Evolutionary conservation across 768 basidiomycete genomes (phyloP).

Genomic region (Lactifluus piperatus): DNA sequence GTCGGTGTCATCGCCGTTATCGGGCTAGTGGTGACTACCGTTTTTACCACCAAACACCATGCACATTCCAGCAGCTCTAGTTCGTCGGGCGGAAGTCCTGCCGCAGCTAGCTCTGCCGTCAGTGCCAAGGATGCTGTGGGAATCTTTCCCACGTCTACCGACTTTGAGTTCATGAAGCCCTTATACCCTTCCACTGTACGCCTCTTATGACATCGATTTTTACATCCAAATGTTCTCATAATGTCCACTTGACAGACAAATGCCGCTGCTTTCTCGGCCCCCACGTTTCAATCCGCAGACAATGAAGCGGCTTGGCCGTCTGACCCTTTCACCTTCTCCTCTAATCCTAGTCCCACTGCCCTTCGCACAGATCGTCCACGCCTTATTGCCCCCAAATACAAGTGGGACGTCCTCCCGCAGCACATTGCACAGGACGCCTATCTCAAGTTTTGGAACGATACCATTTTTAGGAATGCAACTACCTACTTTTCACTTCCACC

Average conservation of each 20-base stretch:
- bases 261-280: slow-evolving; percentile 55
- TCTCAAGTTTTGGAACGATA: slow-evolving; percentile 78
- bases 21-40: slow-evolving; percentile 68
- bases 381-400: slow-evolving; percentile 84
- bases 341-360: slow-evolving; percentile 48
- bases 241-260: slow-evolving; percentile 48
- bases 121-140: slow-evolving; percentile 55
- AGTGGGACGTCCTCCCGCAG: slow-evolving; percentile 74
- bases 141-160: slow-evolving; percentile 67
- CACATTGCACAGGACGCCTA: slow-evolving; percentile 83
- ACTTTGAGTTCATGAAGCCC: slow-evolving; percentile 72
- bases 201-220: slow-evolving; percentile 17
- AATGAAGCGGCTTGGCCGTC: slow-evolving; percentile 60
- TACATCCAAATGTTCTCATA: neutral
- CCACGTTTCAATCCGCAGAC: slow-evolving; percentile 60
- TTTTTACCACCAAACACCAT: slow-evolving; percentile 52
- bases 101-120: slow-evolving; percentile 46
- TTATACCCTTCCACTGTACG: slow-evolving; percentile 84
- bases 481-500: slow-evolving; percentile 55
- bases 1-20: slow-evolving; percentile 52
- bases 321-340: slow-evolving; percentile 60
- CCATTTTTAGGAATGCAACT: slow-evolving; percentile 85
- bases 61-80: slow-evolving; percentile 27
- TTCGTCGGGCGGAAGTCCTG: slow-evolving; percentile 24
- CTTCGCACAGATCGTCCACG: slow-evolving; percentile 79